A percentile compares a stretch with the other conserved stretches of the same genome.
Evolutionary conservation across 169 alveolate species (phyloP).

Genomic region (Amoebophrya sp.): DNA sequence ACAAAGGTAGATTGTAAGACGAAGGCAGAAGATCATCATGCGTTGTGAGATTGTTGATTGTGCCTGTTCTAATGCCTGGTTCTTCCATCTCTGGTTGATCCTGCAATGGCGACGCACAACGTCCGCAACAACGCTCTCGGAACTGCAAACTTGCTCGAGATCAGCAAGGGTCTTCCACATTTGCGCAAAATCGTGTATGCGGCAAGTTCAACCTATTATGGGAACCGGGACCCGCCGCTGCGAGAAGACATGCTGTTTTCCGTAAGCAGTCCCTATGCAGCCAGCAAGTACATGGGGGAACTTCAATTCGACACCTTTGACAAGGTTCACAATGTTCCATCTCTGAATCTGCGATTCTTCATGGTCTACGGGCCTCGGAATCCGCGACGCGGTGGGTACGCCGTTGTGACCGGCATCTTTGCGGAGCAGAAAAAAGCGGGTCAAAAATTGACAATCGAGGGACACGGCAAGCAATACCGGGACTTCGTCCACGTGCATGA

Average conservation of each 20-base stretch:
- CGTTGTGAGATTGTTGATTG: too few relatives aligned
- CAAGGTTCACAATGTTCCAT: conserved; percentile 40
- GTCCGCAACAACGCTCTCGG: conserved; percentile 47
- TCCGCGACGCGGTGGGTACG: conserved; percentile 49
- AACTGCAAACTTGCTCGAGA: conserved; percentile 49
- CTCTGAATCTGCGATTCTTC: conserved; percentile 46
- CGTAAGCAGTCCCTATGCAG: conserved; percentile 44
- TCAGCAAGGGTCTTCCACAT: not conserved
- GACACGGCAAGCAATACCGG: conserved; percentile 44
- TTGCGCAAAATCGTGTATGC: conserved; percentile 42
- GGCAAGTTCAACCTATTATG: conserved; percentile 44
- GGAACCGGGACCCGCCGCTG: conserved; percentile 42
- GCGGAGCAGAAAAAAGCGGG: conserved; percentile 37
- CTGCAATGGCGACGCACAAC: conserved; percentile 49
- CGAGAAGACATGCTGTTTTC: conserved; percentile 37
- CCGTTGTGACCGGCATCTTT: conserved; percentile 47
- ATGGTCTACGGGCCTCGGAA: conserved; percentile 52
- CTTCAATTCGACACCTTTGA: conserved; percentile 45
- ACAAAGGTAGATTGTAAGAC: too few relatives aligned
- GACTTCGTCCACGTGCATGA: conserved; percentile 50
- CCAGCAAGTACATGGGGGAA: conserved; percentile 50
- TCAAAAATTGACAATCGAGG: conserved; percentile 38
- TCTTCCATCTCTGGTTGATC: conserved; percentile 42
- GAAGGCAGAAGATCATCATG: too few relatives aligned
- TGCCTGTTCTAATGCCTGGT: too few relatives aligned